phyloP scores from a whole-genome alignment of 768 basidiomycete species.

The Trametes gibbosa region DNA sequence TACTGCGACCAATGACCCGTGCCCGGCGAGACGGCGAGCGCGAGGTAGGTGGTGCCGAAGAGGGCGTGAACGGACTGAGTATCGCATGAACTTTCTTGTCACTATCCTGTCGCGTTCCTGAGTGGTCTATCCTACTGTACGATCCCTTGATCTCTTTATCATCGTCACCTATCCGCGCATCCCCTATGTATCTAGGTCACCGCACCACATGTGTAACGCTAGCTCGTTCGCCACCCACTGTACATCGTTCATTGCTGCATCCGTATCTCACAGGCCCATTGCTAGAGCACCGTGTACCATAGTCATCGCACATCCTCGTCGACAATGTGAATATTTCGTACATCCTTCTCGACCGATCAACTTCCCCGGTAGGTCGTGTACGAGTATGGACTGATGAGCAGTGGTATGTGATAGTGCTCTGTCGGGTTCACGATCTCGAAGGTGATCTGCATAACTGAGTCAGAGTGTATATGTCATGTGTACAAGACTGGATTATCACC shows the following conservation, averaged over 20 bases:
- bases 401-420: constrained; percentile 88
- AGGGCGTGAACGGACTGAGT: constrained; percentile 66
- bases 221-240: constrained; percentile 3
- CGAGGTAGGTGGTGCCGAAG: constrained; percentile 77
- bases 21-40: constrained; percentile 47
- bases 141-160: not conserved
- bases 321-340: not conserved
- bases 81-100: constrained; percentile 27
- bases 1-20: constrained; percentile 62
- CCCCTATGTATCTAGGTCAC: constrained; percentile 5
- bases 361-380: constrained; percentile 95
- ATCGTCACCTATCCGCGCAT: not conserved
- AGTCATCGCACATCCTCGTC: constrained; percentile 1
- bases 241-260: constrained; percentile 13
- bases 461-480: not conserved
- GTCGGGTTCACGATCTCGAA: constrained; percentile 69
- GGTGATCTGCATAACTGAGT: constrained; percentile 48
- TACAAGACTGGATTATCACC: constrained; percentile 41
- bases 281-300: constrained; percentile 13
- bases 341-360: constrained; percentile 29
- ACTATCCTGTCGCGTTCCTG: not conserved
- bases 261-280: constrained; percentile 5
- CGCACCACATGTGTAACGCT: constrained; percentile 6
- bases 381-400: constrained; percentile 89
- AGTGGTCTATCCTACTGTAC: not conserved